A percentile compares a stretch with the other conserved stretches of the same genome.
Evolutionary conservation across 768 basidiomycete genomes (phyloP).

Genomic region (Rhodotorula kratochvilovae): DNA sequence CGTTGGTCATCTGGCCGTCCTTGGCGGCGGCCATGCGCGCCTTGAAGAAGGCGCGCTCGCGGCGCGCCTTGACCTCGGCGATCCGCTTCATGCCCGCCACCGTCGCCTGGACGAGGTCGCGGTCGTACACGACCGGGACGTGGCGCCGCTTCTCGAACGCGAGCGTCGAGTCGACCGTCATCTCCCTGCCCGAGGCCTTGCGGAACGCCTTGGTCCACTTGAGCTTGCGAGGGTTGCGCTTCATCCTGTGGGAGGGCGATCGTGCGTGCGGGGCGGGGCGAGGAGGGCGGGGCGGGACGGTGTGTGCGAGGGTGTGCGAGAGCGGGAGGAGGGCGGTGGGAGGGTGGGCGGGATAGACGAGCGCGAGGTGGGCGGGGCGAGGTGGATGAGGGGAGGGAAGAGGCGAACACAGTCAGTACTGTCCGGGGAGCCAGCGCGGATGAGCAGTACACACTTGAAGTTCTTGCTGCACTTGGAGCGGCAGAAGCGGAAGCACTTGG

Average conservation of each 20-base stretch:
- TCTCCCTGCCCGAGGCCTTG: constrained; percentile 97
- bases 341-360: not conserved
- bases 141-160: constrained; percentile 99
- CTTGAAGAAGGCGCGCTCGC: constrained; percentile 95
- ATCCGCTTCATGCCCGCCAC: constrained; percentile 94
- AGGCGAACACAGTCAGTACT: too few species aligned
- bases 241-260: constrained; percentile 65
- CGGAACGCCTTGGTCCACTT: constrained; percentile 99
- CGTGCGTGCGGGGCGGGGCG: not conserved
- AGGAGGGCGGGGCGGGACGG: not conserved
- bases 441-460: constrained; percentile 82
- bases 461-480: constrained; percentile 99
- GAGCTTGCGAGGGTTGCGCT: constrained; percentile 97
- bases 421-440: too few species aligned
- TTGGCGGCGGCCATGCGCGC: constrained; percentile 51
- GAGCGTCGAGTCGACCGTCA: constrained; percentile 97
- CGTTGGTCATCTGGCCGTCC: constrained; percentile 22
- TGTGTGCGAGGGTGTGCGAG: not conserved
- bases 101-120: constrained; percentile 85
- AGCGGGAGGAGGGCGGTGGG: not conserved
- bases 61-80: constrained; percentile 79
- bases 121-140: constrained; percentile 92
- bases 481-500: constrained; percentile 96
- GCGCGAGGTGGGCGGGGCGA: too few species aligned
- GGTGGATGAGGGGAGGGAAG: too few species aligned